Conservation (phyloP, 2,329 filamentous ascomycete species). For the Aspergillus luchuensis region DNA sequence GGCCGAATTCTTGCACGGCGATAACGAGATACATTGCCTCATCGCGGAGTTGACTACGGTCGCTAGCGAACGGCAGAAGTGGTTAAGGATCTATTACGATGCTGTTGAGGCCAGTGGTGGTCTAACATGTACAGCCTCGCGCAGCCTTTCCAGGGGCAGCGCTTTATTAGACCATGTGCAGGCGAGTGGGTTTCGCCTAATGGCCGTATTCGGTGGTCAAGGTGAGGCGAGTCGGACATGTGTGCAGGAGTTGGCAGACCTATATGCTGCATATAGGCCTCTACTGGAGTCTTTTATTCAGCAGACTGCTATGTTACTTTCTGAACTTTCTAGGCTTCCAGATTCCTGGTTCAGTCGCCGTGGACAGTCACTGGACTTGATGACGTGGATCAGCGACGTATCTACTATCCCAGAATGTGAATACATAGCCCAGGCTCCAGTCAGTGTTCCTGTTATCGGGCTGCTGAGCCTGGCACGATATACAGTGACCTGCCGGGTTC, state of each 20-base stretch:
- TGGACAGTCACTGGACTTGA: conserved; percentile 13
- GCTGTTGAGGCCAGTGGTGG: conserved; percentile 9
- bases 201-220: conserved; percentile 25
- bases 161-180: conserved; percentile 18
- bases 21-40: conserved; percentile 19
- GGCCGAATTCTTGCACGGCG: conserved; percentile 12
- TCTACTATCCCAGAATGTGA: conserved; percentile 31
- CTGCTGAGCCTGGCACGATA: conserved; percentile 38
- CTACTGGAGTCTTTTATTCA: conserved; percentile 16
- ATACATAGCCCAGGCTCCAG: conserved; percentile 39
- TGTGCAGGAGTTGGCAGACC: conserved; percentile 18
- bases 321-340: conserved; percentile 10
- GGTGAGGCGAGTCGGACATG: conserved; percentile 22
- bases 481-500: conserved; percentile 31
- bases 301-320: conserved; percentile 10
- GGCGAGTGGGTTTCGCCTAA: conserved; percentile 11
- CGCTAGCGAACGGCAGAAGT: conserved; percentile 8
- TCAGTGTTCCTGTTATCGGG: conserved; percentile 45
- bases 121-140: neutral
- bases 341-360: conserved; percentile 14
- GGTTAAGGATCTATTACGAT: conserved; percentile 19
- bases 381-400: conserved; percentile 25
- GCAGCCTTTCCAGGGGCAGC: neutral
- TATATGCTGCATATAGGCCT: conserved; percentile 20
- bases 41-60: conserved; percentile 1